Conservation (phyloP, 768 basidiomycete species). For the Mycena epipterygia region DNA sequence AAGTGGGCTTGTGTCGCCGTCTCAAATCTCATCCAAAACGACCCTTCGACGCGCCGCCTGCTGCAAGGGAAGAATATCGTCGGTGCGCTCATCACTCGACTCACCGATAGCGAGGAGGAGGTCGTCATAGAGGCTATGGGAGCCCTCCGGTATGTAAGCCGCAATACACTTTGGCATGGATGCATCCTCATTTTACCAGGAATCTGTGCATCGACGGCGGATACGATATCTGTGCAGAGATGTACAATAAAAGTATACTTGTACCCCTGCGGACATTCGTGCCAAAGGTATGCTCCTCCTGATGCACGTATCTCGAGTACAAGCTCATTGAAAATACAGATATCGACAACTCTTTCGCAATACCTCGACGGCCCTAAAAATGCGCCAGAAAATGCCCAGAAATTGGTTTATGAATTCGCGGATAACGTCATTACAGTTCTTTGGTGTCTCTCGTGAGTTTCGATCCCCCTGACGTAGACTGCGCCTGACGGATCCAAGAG, state of each 20-base stretch:
- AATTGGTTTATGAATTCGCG: slow-evolving; percentile 87
- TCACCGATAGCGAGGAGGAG: slow-evolving; percentile 92
- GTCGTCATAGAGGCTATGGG: slow-evolving; percentile 92
- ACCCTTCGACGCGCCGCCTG: slow-evolving; percentile 90
- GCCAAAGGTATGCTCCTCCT: slow-evolving; percentile 70
- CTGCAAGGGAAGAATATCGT: slow-evolving; percentile 94
- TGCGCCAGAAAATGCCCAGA: slow-evolving; percentile 78
- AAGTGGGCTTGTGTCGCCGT: slow-evolving; percentile 98
- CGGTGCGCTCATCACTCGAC: slow-evolving; percentile 85
- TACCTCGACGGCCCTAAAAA: slow-evolving; percentile 71
- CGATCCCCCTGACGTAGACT: background rate
- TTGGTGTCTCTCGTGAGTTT: slow-evolving; percentile 94
- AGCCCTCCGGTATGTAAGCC: slow-evolving; percentile 77
- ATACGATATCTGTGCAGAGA: slow-evolving; percentile 94
- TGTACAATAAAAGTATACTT: slow-evolving; percentile 96
- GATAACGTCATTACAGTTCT: slow-evolving; percentile 94
- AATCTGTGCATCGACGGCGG: slow-evolving; percentile 97
- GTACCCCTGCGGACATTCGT: slow-evolving; percentile 81
- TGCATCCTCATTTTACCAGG: slow-evolving; percentile 55
- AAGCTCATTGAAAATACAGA: slow-evolving; percentile 57
- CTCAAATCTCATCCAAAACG: slow-evolving; percentile 96
- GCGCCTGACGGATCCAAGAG: slow-evolving; percentile 62
- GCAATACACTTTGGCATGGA: slow-evolving; percentile 2
- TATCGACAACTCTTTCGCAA: slow-evolving; percentile 79
- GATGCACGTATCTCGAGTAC: background rate